Base-by-base conservation (phyloP, 192 early-diverging fungal species). In the Powellomyces hirtus region DNA sequence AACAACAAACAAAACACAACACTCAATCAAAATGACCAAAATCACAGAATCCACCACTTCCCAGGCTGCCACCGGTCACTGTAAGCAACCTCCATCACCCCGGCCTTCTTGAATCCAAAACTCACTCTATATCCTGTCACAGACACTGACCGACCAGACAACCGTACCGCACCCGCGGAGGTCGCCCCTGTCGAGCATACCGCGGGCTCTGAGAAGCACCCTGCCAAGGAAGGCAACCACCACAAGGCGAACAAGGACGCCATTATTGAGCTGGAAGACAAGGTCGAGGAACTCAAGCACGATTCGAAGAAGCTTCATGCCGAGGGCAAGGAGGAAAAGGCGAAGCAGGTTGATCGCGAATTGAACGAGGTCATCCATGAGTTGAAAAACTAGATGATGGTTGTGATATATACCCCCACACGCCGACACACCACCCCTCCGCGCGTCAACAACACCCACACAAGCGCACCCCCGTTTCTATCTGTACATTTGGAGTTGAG, bases 141-240 rank as follows among this genome's bases (percentile, higher is more conserved):
- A 58, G 56, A 34, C 56, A 58, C 56, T 22, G 56, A 58, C 56
- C 56, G 56, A 10, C 56, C 56, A 11, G 56, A 58, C 56, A 58
- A 58, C 56, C 29, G 29, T 11, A 7, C 56, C 29, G 56, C 56
- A 26, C 56, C 56, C 4, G 24, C 56, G 5, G 22, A 8, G 5
- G 34, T 33, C 33, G 56, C 24, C 22, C 6, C 26, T 4, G 56
- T 33, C 30, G 56, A 58, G 56, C 56, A 58, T 33, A 58, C 56
- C 56, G 56, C 56, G 5, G 56, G 56, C 4, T 58, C 56, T 11
- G 56, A 26, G 5, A 58, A 58, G 33, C 56, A 58, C 56, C 56
- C 56, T 22, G 56, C 56, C 24, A 58, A 58, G 33, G 56, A 58
- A 33, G 56, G 56, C 24, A 58, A 26, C 56, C 56, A 58, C 56